Base-by-base conservation (phyloP, 768 basidiomycete species). In the Sporobolomyces phaffii region DNA sequence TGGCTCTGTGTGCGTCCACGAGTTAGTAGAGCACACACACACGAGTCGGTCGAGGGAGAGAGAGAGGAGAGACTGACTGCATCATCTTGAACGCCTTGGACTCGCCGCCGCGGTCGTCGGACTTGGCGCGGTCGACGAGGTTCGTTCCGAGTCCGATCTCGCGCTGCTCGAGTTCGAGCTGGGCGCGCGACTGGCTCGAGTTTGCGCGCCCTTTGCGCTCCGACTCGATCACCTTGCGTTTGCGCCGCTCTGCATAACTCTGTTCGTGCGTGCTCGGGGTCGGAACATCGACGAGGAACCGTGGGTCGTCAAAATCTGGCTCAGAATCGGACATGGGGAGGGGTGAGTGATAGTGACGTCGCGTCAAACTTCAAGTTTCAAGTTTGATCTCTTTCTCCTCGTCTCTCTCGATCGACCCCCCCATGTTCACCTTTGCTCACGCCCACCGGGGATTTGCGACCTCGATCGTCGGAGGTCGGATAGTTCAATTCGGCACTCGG, bases 1-100 rank as follows among this genome's bases (percentile, higher is more conserved):
- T 74, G 41, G 59, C 62, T 22, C 69, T 70, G 57, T n/a, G 24
- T 1, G 13, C 1, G 11, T 22, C 17, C 18, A 49, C 24, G 48
- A 49, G 33, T 40, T 13, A 36, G 28, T 18, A 15, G 26, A 15
- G 24, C 26, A 11, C 20, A 17, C 38, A 17, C 10, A 38, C 9
- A 9, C 9, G 17, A 17, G 38, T 17, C 9, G 38, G 10, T 38
- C 38, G n/a, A 6, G 36, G 2, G 43, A 31, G 29, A 10, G 44
- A 18, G 18, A 26, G 38, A n/a, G 15, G 14, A 40, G 26, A 5
- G 17, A 50, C 68, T 50, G 36, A 63, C 69, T 58, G 62, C 74
- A 74, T 74, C 72, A 74, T 74, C 29, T 38, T 57, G 17, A 74
- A 38, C 31, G 68, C 73, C 43, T 65, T 68, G 47, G 47, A 68